Base-by-base conservation (phyloP, 1,284 basidiomycete species). In the Ganoderma sinense region DNA sequence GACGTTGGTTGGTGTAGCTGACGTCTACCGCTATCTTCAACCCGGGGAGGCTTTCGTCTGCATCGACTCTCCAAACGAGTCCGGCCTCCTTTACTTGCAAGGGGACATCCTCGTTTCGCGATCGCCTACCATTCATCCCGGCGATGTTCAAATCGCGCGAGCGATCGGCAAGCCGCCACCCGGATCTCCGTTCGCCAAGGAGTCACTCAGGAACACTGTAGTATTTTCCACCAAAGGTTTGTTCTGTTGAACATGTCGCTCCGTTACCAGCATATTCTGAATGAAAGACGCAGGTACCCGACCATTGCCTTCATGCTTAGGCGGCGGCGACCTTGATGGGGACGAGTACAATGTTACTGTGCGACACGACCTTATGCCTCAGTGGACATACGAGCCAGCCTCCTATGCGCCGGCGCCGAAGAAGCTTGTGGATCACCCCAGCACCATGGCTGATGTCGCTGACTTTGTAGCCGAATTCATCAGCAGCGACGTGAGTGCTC, bases 381-480 rank as follows among this genome's bases (percentile, higher is more conserved):
- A 26, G 5, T 63, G 64, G 10, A 81, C 74, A 2, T 78, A 77
- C 51, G 18, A 65, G 14, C 86, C 92, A 6, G 90, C 87, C 2
- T 77, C 79, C n/a, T 93, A 93, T 72, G 74, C 78, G 13, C 81
- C 87, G 1, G 87, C 87, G 0, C 74, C 77, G 13, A 86, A 80
- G 73, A 87, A 86, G 66, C 61, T 83, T 3, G 77, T 94, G 0
- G 77, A 84, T 56, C 85, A 86, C 39, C 85, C 82, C 43, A 89
- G 87, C 78, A 92, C 85, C 13, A 92, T 91, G 84, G 81, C 77
- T 20, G 94, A 92, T 79, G 89, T 94, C 2, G 89, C 88, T 1
- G 88, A 93, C 61, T 94, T 94, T 75, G 87, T 94, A 18, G 84
- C 91, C 64, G 89, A 93, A 68, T 94, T 88, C 70, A 90, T 92